phyloP scores from a whole-genome alignment of 192 early-diverging fungal genomes.

The Podila epigama region DNA sequence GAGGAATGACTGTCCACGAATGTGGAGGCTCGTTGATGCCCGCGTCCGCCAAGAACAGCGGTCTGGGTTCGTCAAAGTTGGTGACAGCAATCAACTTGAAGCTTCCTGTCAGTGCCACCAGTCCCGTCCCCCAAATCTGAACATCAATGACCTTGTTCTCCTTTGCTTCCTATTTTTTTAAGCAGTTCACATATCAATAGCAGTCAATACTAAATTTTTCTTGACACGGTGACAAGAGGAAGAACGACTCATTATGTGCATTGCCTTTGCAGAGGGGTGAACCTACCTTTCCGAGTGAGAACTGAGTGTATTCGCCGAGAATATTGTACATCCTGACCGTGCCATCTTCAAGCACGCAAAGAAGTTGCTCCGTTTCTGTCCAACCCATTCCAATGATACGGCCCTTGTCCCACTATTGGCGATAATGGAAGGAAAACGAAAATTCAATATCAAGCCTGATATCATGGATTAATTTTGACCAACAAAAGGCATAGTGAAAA shows the following conservation, averaged over 20 bases:
- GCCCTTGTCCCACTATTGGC: constrained; percentile 81
- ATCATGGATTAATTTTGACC: neutral
- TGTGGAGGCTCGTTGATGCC: constrained; percentile 70
- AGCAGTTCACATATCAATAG: constrained; percentile 1
- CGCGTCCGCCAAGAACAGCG: constrained; percentile 75
- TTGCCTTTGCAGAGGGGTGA: neutral
- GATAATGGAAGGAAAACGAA: neutral
- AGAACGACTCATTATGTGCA: neutral
- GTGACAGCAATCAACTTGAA: constrained; percentile 83
- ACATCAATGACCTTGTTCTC: constrained; percentile 84
- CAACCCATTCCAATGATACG: constrained; percentile 93
- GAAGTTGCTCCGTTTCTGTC: constrained; percentile 86
- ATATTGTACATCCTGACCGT: constrained; percentile 82
- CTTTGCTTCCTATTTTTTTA: constrained; percentile 69
- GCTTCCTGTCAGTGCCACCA: constrained; percentile 91
- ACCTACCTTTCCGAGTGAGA: constrained; percentile 78
- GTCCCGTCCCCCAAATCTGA: constrained; percentile 88
- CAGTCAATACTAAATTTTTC: neutral
- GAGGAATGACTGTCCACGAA: constrained; percentile 91
- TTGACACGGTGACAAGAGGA: neutral
- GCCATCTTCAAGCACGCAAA: constrained; percentile 90
- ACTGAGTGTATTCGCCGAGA: constrained; percentile 81
- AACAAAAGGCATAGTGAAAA: neutral
- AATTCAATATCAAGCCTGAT: neutral
- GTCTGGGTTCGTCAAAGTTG: constrained; percentile 87